Evolutionary conservation across 345 rosid genomes (phyloP).

Genomic region (Citrus maxima): DNA sequence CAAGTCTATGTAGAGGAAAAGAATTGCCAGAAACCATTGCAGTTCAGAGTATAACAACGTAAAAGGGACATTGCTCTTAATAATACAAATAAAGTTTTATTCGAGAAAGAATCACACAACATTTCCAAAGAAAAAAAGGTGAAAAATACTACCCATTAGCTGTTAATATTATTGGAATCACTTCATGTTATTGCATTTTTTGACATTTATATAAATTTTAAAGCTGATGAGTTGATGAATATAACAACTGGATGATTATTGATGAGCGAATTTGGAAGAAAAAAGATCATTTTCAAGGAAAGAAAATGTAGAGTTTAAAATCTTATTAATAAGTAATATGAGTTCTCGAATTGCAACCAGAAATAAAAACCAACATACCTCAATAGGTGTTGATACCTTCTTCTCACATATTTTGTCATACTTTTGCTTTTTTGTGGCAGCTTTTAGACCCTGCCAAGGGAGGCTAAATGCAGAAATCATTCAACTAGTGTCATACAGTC

Average conservation of each 20-base stretch:
- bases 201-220: background rate
- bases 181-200: background rate
- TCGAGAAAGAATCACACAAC: background rate
- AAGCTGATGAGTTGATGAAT: background rate
- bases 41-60: background rate
- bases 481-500: background rate
- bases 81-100: background rate
- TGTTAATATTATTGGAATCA: background rate
- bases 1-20: background rate
- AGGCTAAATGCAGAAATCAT: conserved; percentile 45
- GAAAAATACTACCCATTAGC: background rate
- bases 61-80: background rate
- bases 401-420: conserved; percentile 87
- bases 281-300: background rate
- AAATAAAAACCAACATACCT: conserved; percentile 41
- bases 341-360: background rate
- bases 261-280: background rate
- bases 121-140: conserved; percentile 3
- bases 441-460: conserved; percentile 96
- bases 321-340: background rate
- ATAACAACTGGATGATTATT: background rate
- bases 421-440: conserved; percentile 85
- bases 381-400: conserved; percentile 89
- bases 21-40: background rate
- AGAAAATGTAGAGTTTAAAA: background rate